Evolutionary conservation across 192 early-diverging fungal species (phyloP), one percentile per base, ranked within the genome.

Genomic region (Entophlyctis helioformis): DNA sequence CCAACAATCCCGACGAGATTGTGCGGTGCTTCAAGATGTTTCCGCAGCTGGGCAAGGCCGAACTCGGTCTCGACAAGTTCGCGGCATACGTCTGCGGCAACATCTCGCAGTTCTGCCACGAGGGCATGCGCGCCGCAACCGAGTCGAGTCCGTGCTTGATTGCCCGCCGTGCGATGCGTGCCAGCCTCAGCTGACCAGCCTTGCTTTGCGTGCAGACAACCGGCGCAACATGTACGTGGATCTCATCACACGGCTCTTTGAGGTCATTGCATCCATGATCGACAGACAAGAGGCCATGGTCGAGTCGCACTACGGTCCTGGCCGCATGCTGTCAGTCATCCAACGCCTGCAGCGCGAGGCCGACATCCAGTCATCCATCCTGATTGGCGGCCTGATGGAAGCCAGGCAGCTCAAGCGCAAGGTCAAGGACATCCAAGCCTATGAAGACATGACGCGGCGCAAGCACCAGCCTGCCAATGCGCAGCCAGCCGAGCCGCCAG

Each of bases 21-120:
- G 73, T 84, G 24, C 73, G 86, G 26, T 90, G 84, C 49, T 90
- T 98, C 59, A 83, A 87, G 38, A 62, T 98, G 19, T 98, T 95
- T 55, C 90, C 94, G 8, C 52, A 85, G 26, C 66, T 95, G 5
- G 80, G 85, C 12, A 78, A 85, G 37, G 74, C 83, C 45, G 68
- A 74, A 13, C 70, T 85, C 23, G 94, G 94, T 12, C 60, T 98
- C 37, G 90, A 94, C 62, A 80, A 78, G 61, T 91, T 91, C 52
- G 79, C 86, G n/a, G 64, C 68, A 23, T 95, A 91, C 63, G 74
- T 97, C 22, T 88, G 83, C 56, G 64, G 71, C 1, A 83, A 82
- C 39, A 74, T 97, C 26, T 70, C 72, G 27, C 74, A 83, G 43
- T 74, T 85, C 39, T 76, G 79, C 22, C 78, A 84, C 13, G 79